These are phyloP conservation scores for Chrysanthemum seticuspe DNA, from an alignment of 129 eudicot species.

Conservation along the genomic window DNA sequence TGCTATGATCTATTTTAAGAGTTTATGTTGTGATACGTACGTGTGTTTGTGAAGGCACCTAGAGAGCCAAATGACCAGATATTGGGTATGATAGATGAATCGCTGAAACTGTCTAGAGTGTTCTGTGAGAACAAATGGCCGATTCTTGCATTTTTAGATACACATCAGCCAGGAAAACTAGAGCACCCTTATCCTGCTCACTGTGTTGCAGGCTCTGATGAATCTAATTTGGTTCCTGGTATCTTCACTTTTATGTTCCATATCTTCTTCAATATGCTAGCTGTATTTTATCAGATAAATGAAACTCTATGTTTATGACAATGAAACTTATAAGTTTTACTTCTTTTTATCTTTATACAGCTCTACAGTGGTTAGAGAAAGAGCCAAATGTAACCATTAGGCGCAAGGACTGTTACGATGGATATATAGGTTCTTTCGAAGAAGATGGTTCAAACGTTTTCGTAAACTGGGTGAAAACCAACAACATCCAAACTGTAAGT, in stretches of 20 bases:
- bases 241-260: neutral
- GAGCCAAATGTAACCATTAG: slow-evolving; percentile 66
- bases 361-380: slow-evolving; percentile 69
- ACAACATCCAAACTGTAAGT: slow-evolving; percentile 60
- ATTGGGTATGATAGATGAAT: slow-evolving; percentile 49
- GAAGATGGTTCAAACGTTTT: slow-evolving; percentile 71
- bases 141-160: slow-evolving; percentile 62
- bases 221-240: slow-evolving; percentile 77
- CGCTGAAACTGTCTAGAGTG: slow-evolving; percentile 41
- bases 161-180: slow-evolving; percentile 66
- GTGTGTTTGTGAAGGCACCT: slow-evolving; percentile 55
- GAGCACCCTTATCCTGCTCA: slow-evolving; percentile 83
- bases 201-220: slow-evolving; percentile 65
- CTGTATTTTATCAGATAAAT: neutral
- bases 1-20: neutral
- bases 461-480: slow-evolving; percentile 67
- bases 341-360: slow-evolving; percentile 31
- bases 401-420: slow-evolving; percentile 80
- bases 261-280: neutral
- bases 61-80: slow-evolving; percentile 54
- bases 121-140: slow-evolving; percentile 77
- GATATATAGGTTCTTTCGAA: slow-evolving; percentile 66
- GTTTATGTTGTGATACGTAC: slow-evolving; percentile 8
- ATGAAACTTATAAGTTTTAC: neutral
- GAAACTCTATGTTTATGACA: neutral